Evolutionary conservation across 73 alveolate genomes (phyloP).

Genomic region (Paraurostyla sp.): DNA sequence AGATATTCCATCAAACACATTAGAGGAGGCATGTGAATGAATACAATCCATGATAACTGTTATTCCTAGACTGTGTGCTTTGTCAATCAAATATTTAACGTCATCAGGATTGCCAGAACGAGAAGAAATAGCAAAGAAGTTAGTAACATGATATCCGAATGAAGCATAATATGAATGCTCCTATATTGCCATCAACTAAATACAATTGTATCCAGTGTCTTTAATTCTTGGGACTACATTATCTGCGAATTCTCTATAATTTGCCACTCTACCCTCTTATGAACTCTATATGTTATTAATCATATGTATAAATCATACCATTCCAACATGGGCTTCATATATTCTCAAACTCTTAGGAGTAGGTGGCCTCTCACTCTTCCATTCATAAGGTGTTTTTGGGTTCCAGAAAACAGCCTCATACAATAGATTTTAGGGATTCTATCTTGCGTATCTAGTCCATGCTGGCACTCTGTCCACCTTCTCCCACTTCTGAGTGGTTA

Average conservation of each 20-base stretch:
- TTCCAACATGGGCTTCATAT: constrained; percentile 99
- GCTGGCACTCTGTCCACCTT: constrained; percentile 83
- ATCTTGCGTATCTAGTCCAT: constrained; percentile 79
- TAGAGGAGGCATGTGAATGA: constrained; percentile 97
- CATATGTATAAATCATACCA: constrained; percentile 63
- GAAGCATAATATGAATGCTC: constrained; percentile 99
- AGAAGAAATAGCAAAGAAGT: constrained; percentile 86
- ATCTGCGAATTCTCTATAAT: constrained; percentile 95
- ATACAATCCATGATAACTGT: constrained; percentile 96
- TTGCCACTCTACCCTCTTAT: constrained; percentile 92
- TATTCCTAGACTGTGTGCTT: constrained; percentile 95
- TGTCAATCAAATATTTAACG: constrained; percentile 93
- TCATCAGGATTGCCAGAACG: constrained; percentile 99
- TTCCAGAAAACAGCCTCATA: constrained; percentile 91
- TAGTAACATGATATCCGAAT: constrained; percentile 98
- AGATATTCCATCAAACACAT: constrained; percentile 97
- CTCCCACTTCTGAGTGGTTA: constrained; percentile 53
- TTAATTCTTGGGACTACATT: constrained; percentile 93
- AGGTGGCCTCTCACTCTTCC: constrained; percentile 83
- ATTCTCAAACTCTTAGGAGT: constrained; percentile 89
- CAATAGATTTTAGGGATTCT: constrained; percentile 78
- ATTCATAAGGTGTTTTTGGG: constrained; percentile 85
- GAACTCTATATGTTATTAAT: constrained; percentile 69
- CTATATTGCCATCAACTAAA: constrained; percentile 97
- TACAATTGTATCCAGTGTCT: constrained; percentile 96